phyloP scores from a whole-genome alignment of 345 rosid genomes.

The Lenwebbia sp. region DNA sequence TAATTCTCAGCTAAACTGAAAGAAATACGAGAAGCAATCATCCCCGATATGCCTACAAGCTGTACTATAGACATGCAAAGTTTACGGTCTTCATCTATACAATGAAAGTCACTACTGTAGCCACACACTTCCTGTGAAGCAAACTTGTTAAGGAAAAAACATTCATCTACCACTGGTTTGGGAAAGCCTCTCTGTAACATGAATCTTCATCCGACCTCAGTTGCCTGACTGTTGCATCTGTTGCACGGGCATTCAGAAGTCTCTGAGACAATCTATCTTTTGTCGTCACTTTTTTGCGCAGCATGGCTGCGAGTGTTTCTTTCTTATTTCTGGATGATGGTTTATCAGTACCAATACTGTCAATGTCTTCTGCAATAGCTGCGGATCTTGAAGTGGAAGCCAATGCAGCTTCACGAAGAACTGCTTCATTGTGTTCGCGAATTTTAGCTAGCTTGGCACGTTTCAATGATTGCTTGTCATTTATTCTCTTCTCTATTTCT shows the following conservation, averaged over 20 bases:
- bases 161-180: conserved; percentile 71
- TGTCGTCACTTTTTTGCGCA: conserved; percentile 48
- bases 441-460: conserved; percentile 70
- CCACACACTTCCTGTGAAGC: not conserved
- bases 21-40: not conserved
- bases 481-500: conserved; percentile 40
- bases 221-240: conserved; percentile 38
- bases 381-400: conserved; percentile 69
- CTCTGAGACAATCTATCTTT: conserved; percentile 53
- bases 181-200: conserved; percentile 54
- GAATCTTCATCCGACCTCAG: conserved; percentile 45
- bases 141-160: not conserved
- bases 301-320: conserved; percentile 50
- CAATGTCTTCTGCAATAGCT: conserved; percentile 27
- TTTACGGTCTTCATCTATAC: not conserved
- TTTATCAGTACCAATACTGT: conserved; percentile 14
- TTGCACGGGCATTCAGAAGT: conserved; percentile 36
- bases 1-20: not conserved
- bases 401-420: conserved; percentile 66
- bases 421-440: conserved; percentile 65
- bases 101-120: not conserved
- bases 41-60: not conserved
- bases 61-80: not conserved
- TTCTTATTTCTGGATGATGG: conserved; percentile 35
- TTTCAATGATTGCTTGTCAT: conserved; percentile 31